Evolutionary conservation across 2,329 filamentous ascomycete species (phyloP).

Genomic region (Thielaviopsis ethacetica): DNA sequence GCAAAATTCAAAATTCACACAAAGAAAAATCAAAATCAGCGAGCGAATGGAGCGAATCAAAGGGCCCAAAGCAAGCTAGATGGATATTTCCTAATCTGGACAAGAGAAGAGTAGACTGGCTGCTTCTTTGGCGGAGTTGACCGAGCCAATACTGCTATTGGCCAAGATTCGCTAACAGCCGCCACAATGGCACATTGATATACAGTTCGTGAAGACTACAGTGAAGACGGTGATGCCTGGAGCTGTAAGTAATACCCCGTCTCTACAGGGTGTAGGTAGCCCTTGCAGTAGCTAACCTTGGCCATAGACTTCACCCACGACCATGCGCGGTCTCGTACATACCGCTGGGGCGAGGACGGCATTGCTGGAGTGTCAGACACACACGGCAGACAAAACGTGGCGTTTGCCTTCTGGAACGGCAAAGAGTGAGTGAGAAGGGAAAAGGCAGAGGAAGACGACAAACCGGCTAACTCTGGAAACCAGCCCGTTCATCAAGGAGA

Average conservation of each 20-base stretch:
- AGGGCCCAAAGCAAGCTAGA: slow-evolving; percentile 2
- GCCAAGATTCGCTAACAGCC: neutral
- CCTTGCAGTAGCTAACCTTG: no score
- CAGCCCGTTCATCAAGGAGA: slow-evolving; percentile 85
- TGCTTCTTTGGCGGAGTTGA: no score
- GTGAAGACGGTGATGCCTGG: slow-evolving; percentile 82
- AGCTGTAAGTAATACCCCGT: slow-evolving; percentile 51
- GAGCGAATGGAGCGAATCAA: no score
- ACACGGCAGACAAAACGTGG: slow-evolving; percentile 81
- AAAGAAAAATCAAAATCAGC: no score
- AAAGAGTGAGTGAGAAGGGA: slow-evolving; percentile 53
- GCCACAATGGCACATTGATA: slow-evolving; percentile 10
- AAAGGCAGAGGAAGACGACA: no score
- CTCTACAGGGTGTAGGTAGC: no score
- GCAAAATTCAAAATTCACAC: neutral
- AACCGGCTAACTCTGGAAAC: no score
- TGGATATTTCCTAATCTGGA: slow-evolving; percentile 12
- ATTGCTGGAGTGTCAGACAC: slow-evolving; percentile 89
- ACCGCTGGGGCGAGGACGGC: slow-evolving; percentile 91
- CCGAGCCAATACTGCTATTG: no score
- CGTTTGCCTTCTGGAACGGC: slow-evolving; percentile 95
- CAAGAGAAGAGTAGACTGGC: no score
- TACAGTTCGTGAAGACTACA: slow-evolving; percentile 80
- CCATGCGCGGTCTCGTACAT: slow-evolving; percentile 72
- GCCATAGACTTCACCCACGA: slow-evolving; percentile 77